Conservation (phyloP, 352 stramenopile species). For the Phytopythium ostracodes region DNA sequence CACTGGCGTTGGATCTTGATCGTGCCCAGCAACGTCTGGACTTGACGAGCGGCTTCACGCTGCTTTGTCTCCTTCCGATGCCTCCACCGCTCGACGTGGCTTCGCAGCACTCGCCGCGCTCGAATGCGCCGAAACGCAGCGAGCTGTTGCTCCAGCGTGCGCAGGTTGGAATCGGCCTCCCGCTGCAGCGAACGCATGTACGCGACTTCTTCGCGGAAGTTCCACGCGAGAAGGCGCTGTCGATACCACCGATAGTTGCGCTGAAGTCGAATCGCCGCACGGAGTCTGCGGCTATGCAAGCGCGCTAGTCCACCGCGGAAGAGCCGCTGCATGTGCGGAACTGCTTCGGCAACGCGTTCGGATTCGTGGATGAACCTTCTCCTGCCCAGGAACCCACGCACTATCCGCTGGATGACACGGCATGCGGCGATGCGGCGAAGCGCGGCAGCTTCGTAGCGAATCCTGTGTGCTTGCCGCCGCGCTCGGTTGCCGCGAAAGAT, state of each 20-base stretch:
- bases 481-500: slow-evolving; percentile 68
- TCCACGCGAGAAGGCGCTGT: slow-evolving; percentile 45
- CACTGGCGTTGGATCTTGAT: slow-evolving; percentile 65
- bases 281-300: slow-evolving; percentile 27
- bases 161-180: slow-evolving; percentile 36
- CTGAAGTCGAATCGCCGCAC: slow-evolving; percentile 37
- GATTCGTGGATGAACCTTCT: slow-evolving; percentile 28
- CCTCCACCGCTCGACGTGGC: slow-evolving; percentile 41
- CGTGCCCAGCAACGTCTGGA: slow-evolving; percentile 41
- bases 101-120: slow-evolving; percentile 41
- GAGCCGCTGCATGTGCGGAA: slow-evolving; percentile 56
- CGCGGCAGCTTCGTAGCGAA: slow-evolving; percentile 37
- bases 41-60: slow-evolving; percentile 22
- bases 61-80: slow-evolving; percentile 23
- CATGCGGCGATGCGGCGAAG: slow-evolving; percentile 30
- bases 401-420: slow-evolving; percentile 43
- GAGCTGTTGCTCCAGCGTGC: slow-evolving; percentile 44
- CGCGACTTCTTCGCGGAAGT: slow-evolving; percentile 48
- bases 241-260: slow-evolving; percentile 56
- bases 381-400: slow-evolving; percentile 52
- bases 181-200: slow-evolving; percentile 46
- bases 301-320: slow-evolving; percentile 41
- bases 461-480: slow-evolving; percentile 30
- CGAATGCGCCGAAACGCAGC: slow-evolving; percentile 40
- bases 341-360: slow-evolving; percentile 26